Evolutionary conservation across 2,329 filamentous ascomycete genomes (phyloP), one percentile per base, ranked within the genome.

Genomic region (Trichoderma polysporum): DNA sequence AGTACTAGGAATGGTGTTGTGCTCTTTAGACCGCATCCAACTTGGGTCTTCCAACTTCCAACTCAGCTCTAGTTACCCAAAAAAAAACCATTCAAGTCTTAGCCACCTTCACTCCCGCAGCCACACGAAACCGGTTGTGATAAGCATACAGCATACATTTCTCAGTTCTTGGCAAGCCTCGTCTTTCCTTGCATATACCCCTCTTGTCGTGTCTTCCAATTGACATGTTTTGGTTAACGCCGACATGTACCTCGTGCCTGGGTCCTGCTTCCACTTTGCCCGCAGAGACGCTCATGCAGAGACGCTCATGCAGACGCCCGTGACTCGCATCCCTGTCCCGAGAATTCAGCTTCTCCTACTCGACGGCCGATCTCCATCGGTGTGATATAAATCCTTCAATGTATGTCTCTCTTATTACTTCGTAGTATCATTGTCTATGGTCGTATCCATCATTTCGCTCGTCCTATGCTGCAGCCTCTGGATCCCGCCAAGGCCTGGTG

Each of bases 271-370:
- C 3, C 8, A 17, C 47, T 50, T 19, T 39, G 19, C 50, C 19
- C 49, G 53, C 59, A 58, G 59, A 50, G 41, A 41, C 59, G 39
- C 54, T 67, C 45, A 22, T 45, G 49, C 57, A 56, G 57, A 45
- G 35, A 45, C 57, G 33, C 52, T 64, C 59, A 59, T 64, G 66
- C 66, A 68, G 22, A 35, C 47, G 60, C 60, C 66, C 66, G 66
- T 25, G 35, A 49, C 66, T 56, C 47, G 59, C 45, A 57, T 68
- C 60, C 60, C 45, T 64, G 66, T 47, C 25, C n/a, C 22, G 31
- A 49, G 15, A 41, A 59, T 8, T 29, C 29, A 22, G 17, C 27
- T 22, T 27, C 31, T 56, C 47, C 39, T 49, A 60, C 31, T 54
- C 64, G 47, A 31, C 56, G 25, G 25, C 15, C 13, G 33, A 4